Conservation (phyloP, 148 eudicot genomes). For the Rhododendron ovatum region DNA sequence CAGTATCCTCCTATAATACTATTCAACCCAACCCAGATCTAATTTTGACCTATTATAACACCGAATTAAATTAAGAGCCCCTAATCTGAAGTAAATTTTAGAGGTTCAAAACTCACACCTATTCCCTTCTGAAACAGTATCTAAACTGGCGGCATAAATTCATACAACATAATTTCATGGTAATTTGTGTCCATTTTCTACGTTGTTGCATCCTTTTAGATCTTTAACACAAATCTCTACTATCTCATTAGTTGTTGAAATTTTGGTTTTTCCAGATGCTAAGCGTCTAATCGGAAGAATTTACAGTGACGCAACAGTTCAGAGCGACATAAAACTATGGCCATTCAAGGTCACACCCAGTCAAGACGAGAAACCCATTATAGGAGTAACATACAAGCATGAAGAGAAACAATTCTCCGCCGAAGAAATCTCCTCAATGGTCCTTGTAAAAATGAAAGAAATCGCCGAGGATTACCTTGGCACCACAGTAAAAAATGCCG, state of each 20-base stretch:
- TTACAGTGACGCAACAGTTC: background rate
- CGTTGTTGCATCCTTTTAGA: too few species aligned
- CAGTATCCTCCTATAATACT: too few species aligned
- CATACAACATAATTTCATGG: too few species aligned
- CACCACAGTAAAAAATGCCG: background rate
- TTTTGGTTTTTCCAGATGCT: background rate
- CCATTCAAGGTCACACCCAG: background rate
- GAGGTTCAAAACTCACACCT: background rate
- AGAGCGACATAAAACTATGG: background rate
- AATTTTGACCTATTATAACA: background rate
- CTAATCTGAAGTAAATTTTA: background rate
- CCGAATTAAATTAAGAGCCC: too few species aligned
- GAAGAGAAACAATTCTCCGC: background rate
- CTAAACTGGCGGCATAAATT: too few species aligned
- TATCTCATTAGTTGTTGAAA: background rate
- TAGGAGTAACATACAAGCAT: background rate
- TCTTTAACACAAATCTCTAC: background rate
- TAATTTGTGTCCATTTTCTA: too few species aligned
- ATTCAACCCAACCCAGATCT: too few species aligned
- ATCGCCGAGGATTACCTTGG: background rate
- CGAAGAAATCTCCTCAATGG: conserved; percentile 1
- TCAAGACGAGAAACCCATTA: background rate
- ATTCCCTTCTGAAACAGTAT: too few species aligned
- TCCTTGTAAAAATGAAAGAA: background rate
- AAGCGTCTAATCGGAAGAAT: background rate